A percentile compares a stretch with the other conserved stretches of the same genome.
These are phyloP conservation scores for Orbilia brochopaga DNA, from an alignment of 2,329 filamentous ascomycete species.

Conservation along the genomic window DNA sequence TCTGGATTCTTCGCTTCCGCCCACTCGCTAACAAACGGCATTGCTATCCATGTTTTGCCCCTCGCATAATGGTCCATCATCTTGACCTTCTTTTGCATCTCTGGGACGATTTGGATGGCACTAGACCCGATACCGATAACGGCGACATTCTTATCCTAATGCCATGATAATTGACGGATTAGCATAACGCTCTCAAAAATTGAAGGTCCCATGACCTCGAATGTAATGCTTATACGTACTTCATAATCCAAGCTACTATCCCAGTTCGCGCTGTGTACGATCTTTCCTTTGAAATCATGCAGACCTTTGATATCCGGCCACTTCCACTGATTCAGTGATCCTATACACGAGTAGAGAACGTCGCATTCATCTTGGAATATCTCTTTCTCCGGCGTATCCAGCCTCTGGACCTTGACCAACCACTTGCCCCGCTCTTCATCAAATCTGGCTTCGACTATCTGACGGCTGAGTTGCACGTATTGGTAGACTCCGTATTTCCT, in stretches of 20 bases:
- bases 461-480: slow-evolving; percentile 61
- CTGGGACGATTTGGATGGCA: slow-evolving; percentile 64
- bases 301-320: slow-evolving; percentile 63
- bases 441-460: slow-evolving; percentile 60
- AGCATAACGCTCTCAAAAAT: slow-evolving; percentile 57
- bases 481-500: slow-evolving; percentile 61
- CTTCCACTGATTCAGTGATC: slow-evolving; percentile 65
- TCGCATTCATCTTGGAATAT: slow-evolving; percentile 53
- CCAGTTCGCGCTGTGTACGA: slow-evolving; percentile 66
- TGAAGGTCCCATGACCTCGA: neutral
- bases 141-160: slow-evolving; percentile 62
- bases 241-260: slow-evolving; percentile 55
- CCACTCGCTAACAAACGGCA: slow-evolving; percentile 56
- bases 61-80: slow-evolving; percentile 62
- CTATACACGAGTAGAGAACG: slow-evolving; percentile 58
- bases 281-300: slow-evolving; percentile 61
- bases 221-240: neutral
- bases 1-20: slow-evolving; percentile 56
- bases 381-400: slow-evolving; percentile 45
- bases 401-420: slow-evolving; percentile 51
- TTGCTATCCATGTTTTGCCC: slow-evolving; percentile 52
- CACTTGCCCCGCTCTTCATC: slow-evolving; percentile 55
- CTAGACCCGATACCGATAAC: slow-evolving; percentile 67
- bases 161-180: slow-evolving; percentile 3
- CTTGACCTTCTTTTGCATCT: slow-evolving; percentile 61